These are phyloP conservation scores for Bipolaris gigantea DNA, from an alignment of 2,329 filamentous ascomycete genomes.

Conservation along the genomic window DNA sequence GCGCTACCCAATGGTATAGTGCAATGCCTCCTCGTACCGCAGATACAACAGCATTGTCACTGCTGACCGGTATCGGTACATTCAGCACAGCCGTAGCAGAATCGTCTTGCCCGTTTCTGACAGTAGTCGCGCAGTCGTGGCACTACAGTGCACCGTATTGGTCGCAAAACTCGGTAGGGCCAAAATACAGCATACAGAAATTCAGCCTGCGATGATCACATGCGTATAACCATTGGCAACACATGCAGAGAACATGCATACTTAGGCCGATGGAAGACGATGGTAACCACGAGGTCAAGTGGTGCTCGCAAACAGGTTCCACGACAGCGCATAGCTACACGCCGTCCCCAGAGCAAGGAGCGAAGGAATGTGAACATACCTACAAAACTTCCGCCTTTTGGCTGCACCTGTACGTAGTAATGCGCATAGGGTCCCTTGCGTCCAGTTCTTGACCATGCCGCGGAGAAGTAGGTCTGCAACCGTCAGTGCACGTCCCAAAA, in stretches of 20 bases:
- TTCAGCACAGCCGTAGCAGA: background rate
- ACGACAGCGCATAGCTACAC: conserved; percentile 2
- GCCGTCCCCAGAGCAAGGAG: conserved; percentile 1
- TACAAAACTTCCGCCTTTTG: conserved; percentile 66
- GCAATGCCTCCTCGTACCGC: background rate
- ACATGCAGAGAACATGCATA: conserved; percentile 9
- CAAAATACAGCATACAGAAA: background rate
- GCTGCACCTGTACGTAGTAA: conserved; percentile 85
- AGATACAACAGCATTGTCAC: conserved; percentile 4
- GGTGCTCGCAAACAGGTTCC: background rate
- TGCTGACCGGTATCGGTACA: background rate
- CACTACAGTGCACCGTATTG: conserved; percentile 3
- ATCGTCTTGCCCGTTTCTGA: conserved; percentile 2
- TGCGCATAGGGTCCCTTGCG: conserved; percentile 68
- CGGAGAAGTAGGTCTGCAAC: conserved; percentile 73
- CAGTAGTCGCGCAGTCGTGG: conserved; percentile 6
- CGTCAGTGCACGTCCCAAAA: conserved; percentile 21
- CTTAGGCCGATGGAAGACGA: conserved; percentile 1
- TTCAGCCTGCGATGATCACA: conserved; percentile 4
- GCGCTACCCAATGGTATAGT: background rate
- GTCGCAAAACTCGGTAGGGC: conserved; percentile 7
- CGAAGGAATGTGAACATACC: conserved; percentile 54
- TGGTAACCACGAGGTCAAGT: conserved; percentile 5
- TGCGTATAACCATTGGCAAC: conserved; percentile 4
- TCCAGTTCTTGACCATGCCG: conserved; percentile 84